Evolutionary conservation across 306 rosid species (phyloP), one percentile per base, ranked within the genome.

Genomic region (Pachyrhizus erosus): DNA sequence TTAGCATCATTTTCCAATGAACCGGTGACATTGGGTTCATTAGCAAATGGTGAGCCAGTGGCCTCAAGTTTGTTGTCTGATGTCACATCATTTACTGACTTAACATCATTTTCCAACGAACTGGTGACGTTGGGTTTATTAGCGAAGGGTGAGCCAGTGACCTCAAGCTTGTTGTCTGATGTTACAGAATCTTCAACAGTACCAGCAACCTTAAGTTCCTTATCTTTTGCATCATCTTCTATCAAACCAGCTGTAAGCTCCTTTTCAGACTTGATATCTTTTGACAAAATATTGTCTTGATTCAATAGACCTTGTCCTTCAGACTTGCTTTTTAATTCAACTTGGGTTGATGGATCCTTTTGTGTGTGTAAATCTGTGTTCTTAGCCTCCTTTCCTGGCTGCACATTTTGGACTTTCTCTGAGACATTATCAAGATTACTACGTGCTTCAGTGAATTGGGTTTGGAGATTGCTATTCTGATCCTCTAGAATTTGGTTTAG

Each of bases 391-490:
- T 87, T 88, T 75, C 82, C 89, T 49, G 82, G 89, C 75, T 82
- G 87, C 67, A 80, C 71, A 37, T 65, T 81, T 37, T 89, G 85
- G 67, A 96, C 89, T 74, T 90, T 62, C 67, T 72, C 91, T 14
- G 92, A 91, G 48, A 96, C 85, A 64, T 83, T 81, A 75, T 86
- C 87, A 21, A 96, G 94, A 89, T 88, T 74, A 55, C 84, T 70
- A 21, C 18, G 82, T 3, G 91, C 91, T 80, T 92, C 93, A 0
- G 87, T 88, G 60, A 96, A 87, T 74, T 91, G 88, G 26, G 76
- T 85, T 73, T 83, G 92, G 77, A 96, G 89, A 88, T 86, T 76
- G 83, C 69, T 82, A 69, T 87, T 92, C 87, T 90, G 89, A 69
- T 78, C 78, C 71, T 85, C 89, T 83, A 92, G 86, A 80, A 78